Percentiles rank a stretch among this genome's conserved stretches.
phyloP scores from a whole-genome alignment of 148 eudicot genomes.

The Fallopia convolvulus region DNA sequence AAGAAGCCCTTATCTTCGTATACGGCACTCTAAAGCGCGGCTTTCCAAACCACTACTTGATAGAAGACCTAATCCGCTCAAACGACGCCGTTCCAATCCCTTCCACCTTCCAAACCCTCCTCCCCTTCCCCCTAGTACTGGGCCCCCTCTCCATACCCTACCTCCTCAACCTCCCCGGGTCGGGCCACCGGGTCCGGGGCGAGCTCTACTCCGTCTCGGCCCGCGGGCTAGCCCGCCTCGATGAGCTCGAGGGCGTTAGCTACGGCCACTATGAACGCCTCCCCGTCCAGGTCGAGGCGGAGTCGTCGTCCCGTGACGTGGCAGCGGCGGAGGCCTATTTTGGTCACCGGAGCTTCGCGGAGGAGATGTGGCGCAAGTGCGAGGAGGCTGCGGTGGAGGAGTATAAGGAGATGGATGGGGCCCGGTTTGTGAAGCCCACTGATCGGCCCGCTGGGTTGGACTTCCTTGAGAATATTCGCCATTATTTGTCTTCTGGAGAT shows the following conservation, averaged over 20 bases:
- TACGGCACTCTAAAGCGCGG: slow-evolving; percentile 62
- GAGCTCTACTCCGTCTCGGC: slow-evolving; percentile 52
- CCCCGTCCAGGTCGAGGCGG: slow-evolving; percentile 18
- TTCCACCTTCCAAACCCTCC: slow-evolving; percentile 17
- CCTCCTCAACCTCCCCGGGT: slow-evolving; percentile 52
- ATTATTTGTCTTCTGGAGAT: neutral
- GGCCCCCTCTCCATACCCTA: slow-evolving; percentile 62
- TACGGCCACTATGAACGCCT: slow-evolving; percentile 51
- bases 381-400: slow-evolving; percentile 27
- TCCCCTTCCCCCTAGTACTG: slow-evolving; percentile 34
- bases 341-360: slow-evolving; percentile 43
- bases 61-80: slow-evolving; percentile 32
- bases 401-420: slow-evolving; percentile 29
- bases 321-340: slow-evolving; percentile 38
- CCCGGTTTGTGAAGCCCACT: slow-evolving; percentile 32
- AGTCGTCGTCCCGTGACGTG: neutral
- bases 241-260: slow-evolving; percentile 45
- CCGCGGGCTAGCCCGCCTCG: slow-evolving; percentile 28
- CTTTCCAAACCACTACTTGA: slow-evolving; percentile 52
- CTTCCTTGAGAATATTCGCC: slow-evolving; percentile 35
- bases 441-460: slow-evolving; percentile 37
- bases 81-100: slow-evolving; percentile 44
- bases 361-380: slow-evolving; percentile 38
- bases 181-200: slow-evolving; percentile 35
- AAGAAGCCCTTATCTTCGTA: slow-evolving; percentile 39